phyloP scores from a whole-genome alignment of 768 basidiomycete species.

The Tubosaeta sp. region DNA sequence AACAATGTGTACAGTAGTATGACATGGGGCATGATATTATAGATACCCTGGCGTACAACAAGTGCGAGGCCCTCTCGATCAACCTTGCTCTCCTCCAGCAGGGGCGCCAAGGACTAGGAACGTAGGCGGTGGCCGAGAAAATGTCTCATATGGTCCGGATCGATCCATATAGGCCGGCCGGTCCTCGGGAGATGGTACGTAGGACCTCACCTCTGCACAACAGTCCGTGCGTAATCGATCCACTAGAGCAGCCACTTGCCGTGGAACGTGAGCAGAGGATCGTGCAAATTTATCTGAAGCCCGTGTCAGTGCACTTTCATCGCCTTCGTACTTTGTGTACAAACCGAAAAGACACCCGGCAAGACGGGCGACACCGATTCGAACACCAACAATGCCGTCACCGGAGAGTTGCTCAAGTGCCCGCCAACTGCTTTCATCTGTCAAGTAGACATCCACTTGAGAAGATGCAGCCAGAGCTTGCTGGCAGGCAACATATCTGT shows the following conservation, averaged over 20 bases:
- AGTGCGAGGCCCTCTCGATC: conserved; percentile 1
- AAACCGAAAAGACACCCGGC: conserved; percentile 53
- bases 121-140: conserved; percentile 36
- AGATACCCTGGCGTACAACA: conserved; percentile 1
- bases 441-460: conserved; percentile 34
- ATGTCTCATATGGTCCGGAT: conserved; percentile 30
- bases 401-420: conserved; percentile 51
- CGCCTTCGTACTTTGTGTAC: conserved; percentile 21
- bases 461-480: conserved; percentile 48
- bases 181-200: conserved; percentile 38
- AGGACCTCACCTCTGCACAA: conserved; percentile 61
- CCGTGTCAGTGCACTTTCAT: conserved; percentile 5
- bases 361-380: conserved; percentile 81
- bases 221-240: conserved; percentile 48
- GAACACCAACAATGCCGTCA: conserved; percentile 77
- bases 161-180: conserved; percentile 7
- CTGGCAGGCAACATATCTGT: conserved; percentile 71
- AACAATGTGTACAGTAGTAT: neutral
- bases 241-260: conserved; percentile 37
- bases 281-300: conserved; percentile 13
- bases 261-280: conserved; percentile 25
- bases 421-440: conserved; percentile 45
- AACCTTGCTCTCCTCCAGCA: conserved; percentile 9
- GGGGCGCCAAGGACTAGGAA: conserved; percentile 1
- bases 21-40: conserved; percentile 20